Percentiles rank a stretch among this genome's conserved stretches.
Evolutionary conservation across 2,329 filamentous ascomycete species (phyloP).

Genomic region (Alternaria alternata): DNA sequence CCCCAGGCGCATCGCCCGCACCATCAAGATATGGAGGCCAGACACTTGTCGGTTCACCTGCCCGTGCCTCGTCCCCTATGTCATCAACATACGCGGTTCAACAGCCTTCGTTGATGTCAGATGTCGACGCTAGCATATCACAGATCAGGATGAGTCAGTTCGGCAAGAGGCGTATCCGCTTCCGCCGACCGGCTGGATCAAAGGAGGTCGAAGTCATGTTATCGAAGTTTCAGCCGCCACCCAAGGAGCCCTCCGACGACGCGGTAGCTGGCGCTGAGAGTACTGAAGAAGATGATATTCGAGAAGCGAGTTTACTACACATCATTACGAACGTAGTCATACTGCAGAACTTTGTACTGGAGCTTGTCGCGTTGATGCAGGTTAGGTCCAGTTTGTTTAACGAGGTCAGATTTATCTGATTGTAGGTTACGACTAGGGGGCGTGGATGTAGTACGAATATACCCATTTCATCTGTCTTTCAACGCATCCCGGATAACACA

Average conservation of each 20-base stretch:
- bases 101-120: conserved; percentile 45
- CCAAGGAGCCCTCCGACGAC: conserved; percentile 33
- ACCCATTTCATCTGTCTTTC: conserved; percentile 25
- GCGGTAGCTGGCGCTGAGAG: conserved; percentile 25
- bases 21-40: conserved; percentile 33
- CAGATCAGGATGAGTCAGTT: conserved; percentile 41
- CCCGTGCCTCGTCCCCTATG: conserved; percentile 39
- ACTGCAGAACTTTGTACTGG: conserved; percentile 60
- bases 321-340: conserved; percentile 61
- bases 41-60: conserved; percentile 40
- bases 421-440: not conserved
- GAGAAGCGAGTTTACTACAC: conserved; percentile 57
- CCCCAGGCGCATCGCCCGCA: conserved; percentile 9
- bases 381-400: conserved; percentile 58
- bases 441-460: conserved; percentile 30
- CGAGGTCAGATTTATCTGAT: conserved; percentile 54
- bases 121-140: conserved; percentile 45
- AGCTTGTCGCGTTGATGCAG: conserved; percentile 59
- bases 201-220: conserved; percentile 45
- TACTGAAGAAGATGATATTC: conserved; percentile 38
- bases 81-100: conserved; percentile 39
- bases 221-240: conserved; percentile 47
- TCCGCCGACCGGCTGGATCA: conserved; percentile 37
- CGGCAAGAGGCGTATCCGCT: conserved; percentile 48
- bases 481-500: conserved; percentile 10